A percentile compares a stretch with the other conserved stretches of the same genome.
Evolutionary conservation across 176 grass and related monocot species (phyloP).

Genomic region (Lolium multiflorum): DNA sequence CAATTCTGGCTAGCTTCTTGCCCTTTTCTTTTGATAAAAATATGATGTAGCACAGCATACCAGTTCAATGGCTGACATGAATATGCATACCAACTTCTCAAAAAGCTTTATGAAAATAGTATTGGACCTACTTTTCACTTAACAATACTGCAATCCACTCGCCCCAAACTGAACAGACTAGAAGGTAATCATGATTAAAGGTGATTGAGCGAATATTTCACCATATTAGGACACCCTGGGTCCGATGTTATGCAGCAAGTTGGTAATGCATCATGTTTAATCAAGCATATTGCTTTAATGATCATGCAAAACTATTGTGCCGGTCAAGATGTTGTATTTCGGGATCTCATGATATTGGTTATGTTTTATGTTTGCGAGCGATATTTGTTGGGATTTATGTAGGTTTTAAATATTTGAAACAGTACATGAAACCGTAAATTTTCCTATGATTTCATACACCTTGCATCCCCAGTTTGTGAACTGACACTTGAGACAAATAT

Average conservation of each 20-base stretch:
- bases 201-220: slow-evolving; percentile 2
- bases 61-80: slow-evolving; percentile 11
- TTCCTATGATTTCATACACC: slow-evolving; percentile 10
- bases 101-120: slow-evolving; percentile 25
- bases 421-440: background rate
- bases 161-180: slow-evolving; percentile 26
- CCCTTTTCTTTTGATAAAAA: slow-evolving; percentile 5
- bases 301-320: slow-evolving; percentile 23
- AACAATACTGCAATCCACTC: slow-evolving; percentile 14
- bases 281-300: background rate
- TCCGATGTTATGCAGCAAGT: background rate
- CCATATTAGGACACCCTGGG: background rate
- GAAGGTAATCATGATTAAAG: slow-evolving; percentile 25
- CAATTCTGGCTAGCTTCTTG: background rate
- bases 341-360: slow-evolving; percentile 8
- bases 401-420: slow-evolving; percentile 25
- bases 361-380: background rate
- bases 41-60: slow-evolving; percentile 7
- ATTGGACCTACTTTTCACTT: slow-evolving; percentile 26
- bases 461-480: slow-evolving; percentile 7
- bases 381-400: slow-evolving; percentile 26
- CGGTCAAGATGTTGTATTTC: slow-evolving; percentile 18
- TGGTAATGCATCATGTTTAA: slow-evolving; percentile 6
- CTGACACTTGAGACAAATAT: slow-evolving; percentile 26
- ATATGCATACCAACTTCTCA: slow-evolving; percentile 20